These are phyloP conservation scores for Phytopythium oedochilum DNA, from an alignment of 352 stramenopile species.

Conservation along the genomic window DNA sequence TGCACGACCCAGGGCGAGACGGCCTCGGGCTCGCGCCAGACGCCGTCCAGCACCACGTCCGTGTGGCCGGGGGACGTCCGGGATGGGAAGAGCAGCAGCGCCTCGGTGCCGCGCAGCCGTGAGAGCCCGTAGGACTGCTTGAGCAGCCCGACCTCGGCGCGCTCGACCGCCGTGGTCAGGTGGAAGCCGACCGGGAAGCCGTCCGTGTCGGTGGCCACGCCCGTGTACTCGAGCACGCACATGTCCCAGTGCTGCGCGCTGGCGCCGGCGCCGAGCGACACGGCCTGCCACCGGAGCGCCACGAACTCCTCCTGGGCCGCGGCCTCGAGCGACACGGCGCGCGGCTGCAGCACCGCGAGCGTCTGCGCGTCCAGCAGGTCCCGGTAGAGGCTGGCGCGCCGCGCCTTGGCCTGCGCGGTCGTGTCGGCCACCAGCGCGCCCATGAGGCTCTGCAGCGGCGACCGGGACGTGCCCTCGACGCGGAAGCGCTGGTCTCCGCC, in stretches of 20 bases:
- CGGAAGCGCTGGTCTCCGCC: constrained; percentile 42
- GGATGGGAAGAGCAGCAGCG: constrained; percentile 39
- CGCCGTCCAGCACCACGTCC: constrained; percentile 47
- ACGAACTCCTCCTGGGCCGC: constrained; percentile 57
- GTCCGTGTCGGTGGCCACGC: constrained; percentile 49
- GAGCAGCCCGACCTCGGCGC: constrained; percentile 55
- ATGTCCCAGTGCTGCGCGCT: constrained; percentile 54
- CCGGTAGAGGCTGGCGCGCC: constrained; percentile 48
- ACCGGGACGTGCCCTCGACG: constrained; percentile 47
- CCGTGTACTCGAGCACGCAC: constrained; percentile 71
- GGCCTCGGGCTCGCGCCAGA: constrained; percentile 30
- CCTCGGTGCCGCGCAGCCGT: constrained; percentile 42
- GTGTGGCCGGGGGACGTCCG: constrained; percentile 37
- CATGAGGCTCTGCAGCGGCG: constrained; percentile 58
- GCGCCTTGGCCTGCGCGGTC: constrained; percentile 28
- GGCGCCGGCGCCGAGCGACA: constrained; percentile 44
- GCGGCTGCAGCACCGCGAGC: constrained; percentile 43
- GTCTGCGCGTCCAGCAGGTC: constrained; percentile 62
- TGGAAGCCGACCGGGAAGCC: constrained; percentile 56
- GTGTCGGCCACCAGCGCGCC: constrained; percentile 53
- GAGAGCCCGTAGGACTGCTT: constrained; percentile 53
- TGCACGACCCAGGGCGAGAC: constrained; percentile 34
- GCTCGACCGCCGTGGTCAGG: constrained; percentile 49
- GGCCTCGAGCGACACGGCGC: constrained; percentile 15
- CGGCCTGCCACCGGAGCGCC: constrained; percentile 66